Conservation (phyloP, 2,329 filamentous ascomycete genomes). For the Alternaria ethzedia region DNA sequence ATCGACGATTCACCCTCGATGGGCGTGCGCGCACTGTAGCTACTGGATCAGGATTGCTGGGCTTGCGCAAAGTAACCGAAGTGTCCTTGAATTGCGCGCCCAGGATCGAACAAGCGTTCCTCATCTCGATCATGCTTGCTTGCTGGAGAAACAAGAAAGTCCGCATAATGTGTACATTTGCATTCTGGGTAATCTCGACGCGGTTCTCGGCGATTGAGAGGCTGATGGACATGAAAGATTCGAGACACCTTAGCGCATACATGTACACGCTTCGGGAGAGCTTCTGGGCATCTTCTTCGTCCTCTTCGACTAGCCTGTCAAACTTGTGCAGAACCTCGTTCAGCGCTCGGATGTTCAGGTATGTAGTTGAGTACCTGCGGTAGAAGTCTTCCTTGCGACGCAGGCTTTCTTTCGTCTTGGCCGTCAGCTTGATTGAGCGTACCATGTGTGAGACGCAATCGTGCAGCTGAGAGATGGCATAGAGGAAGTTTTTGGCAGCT, state of each 20-base stretch:
- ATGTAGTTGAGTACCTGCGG: conserved; percentile 63
- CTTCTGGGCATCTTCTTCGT: conserved; percentile 54
- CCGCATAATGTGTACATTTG: conserved; percentile 64
- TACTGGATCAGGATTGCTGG: conserved; percentile 26
- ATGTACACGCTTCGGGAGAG: conserved; percentile 44
- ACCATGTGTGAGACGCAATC: conserved; percentile 46
- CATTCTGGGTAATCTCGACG: conserved; percentile 59
- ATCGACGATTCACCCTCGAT: conserved; percentile 34
- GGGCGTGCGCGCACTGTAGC: conserved; percentile 40
- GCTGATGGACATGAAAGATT: conserved; percentile 45
- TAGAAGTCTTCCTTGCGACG: conserved; percentile 54
- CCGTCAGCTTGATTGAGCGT: conserved; percentile 43
- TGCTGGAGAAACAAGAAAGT: conserved; percentile 66
- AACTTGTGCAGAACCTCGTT: conserved; percentile 61
- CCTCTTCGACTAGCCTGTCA: conserved; percentile 57
- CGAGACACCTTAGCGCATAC: conserved; percentile 43
- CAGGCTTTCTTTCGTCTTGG: conserved; percentile 53
- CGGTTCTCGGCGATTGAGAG: conserved; percentile 47
- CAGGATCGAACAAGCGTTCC: conserved; percentile 63
- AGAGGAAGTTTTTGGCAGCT: conserved; percentile 62
- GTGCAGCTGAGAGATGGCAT: conserved; percentile 60
- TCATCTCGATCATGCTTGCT: conserved; percentile 63
- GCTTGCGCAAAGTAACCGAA: conserved; percentile 26
- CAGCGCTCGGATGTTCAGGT: conserved; percentile 62
- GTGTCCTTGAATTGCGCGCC: conserved; percentile 49